A percentile compares a stretch with the other conserved stretches of the same genome.
Evolutionary conservation across 805 yeast species (phyloP).

Genomic region (Candida nonsorbophila): DNA sequence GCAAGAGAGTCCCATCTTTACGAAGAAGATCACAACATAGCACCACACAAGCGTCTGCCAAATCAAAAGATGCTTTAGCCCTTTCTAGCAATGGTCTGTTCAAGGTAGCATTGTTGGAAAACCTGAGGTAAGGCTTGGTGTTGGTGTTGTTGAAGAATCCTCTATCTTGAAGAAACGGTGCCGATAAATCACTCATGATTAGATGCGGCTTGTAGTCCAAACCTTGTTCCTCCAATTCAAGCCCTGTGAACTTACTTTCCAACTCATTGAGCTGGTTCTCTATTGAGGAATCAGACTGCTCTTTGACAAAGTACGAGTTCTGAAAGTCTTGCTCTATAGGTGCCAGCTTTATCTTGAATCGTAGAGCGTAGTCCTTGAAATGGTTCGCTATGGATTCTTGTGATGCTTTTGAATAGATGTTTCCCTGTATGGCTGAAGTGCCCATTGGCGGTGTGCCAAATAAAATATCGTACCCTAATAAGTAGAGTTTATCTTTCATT

Average conservation of each 20-base stretch:
- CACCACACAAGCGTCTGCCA: slow-evolving; percentile 35
- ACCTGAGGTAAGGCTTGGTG: slow-evolving; percentile 28
- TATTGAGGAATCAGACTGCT: slow-evolving; percentile 16
- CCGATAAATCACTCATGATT: slow-evolving; percentile 29
- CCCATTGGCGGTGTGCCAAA: slow-evolving; percentile 79
- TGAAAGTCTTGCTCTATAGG: slow-evolving; percentile 5
- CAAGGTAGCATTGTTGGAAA: slow-evolving; percentile 18
- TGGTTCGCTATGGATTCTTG: slow-evolving; percentile 18
- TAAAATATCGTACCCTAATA: slow-evolving; percentile 51
- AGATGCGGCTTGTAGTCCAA: slow-evolving; percentile 29
- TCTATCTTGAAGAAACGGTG: slow-evolving; percentile 26
- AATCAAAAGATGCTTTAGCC: slow-evolving; percentile 26
- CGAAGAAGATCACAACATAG: slow-evolving; percentile 22
- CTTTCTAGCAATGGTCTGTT: slow-evolving; percentile 19
- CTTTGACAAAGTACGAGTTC: slow-evolving; percentile 23
- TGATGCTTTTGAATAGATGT: slow-evolving; percentile 56
- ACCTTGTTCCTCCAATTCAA: slow-evolving; percentile 2
- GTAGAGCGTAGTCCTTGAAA: slow-evolving; percentile 22
- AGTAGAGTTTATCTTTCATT: slow-evolving; percentile 24
- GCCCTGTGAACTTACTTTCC: slow-evolving; percentile 2
- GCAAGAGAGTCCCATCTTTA: slow-evolving; percentile 25
- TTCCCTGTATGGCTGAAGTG: slow-evolving; percentile 78
- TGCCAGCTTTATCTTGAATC: slow-evolving; percentile 1
- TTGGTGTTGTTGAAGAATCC: slow-evolving; percentile 35
- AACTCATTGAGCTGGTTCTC: slow-evolving; percentile 17